Percentiles rank a stretch among this genome's conserved stretches.
These are phyloP conservation scores for Aspergillus baeticus DNA, from an alignment of 495 filamentous ascomycete genomes.

Conservation along the genomic window DNA sequence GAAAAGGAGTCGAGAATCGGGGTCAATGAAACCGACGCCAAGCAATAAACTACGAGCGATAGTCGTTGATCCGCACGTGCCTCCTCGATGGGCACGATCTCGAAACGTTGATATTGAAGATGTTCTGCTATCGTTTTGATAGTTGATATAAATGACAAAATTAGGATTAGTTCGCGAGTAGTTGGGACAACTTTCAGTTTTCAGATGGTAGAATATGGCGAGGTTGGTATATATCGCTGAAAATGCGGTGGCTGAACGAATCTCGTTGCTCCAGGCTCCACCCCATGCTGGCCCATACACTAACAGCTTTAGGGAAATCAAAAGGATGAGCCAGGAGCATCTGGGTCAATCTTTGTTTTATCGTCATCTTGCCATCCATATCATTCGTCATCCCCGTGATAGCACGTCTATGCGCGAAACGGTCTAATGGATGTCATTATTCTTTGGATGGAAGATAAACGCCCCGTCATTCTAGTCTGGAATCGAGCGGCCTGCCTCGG, in stretches of 20 bases:
- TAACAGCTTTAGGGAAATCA: neutral
- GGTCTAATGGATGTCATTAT: no score
- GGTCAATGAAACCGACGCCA: conserved; percentile 17
- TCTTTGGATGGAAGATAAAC: no score
- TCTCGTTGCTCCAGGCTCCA: conserved; percentile 13
- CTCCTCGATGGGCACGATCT: conserved; percentile 9
- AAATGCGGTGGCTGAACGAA: conserved; percentile 32
- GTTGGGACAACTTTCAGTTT: neutral
- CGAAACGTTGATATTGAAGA: neutral
- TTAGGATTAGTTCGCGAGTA: neutral
- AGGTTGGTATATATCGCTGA: conserved; percentile 21
- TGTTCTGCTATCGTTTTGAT: neutral
- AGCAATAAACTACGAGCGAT: conserved; percentile 17
- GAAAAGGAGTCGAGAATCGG: conserved; percentile 3
- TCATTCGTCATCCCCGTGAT: neutral
- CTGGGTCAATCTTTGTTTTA: neutral
- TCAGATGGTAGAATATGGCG: conserved; percentile 8
- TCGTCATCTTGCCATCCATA: neutral
- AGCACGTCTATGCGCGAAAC: neutral
- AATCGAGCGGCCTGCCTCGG: no score
- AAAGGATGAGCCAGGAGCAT: neutral
- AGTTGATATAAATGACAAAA: neutral
- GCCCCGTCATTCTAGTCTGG: no score
- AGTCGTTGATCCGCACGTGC: conserved; percentile 16
- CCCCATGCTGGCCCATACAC: neutral